Evolutionary conservation across 1,284 basidiomycete genomes (phyloP).

Genomic region (Megacollybia platyphylla): DNA sequence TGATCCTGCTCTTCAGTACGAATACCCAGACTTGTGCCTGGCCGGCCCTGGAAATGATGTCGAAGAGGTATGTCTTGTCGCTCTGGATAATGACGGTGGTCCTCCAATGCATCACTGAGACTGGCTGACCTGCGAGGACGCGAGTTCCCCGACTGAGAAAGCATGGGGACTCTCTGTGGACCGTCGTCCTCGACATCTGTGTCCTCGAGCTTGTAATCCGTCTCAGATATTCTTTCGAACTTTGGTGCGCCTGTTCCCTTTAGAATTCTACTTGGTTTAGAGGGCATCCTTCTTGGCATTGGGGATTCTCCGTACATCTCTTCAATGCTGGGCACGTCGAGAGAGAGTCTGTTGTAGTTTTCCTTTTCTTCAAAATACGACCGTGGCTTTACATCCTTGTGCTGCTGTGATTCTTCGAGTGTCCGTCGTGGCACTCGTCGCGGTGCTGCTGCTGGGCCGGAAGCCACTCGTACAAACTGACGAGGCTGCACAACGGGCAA

Average conservation of each 20-base stretch:
- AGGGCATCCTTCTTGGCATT: slow-evolving; percentile 7
- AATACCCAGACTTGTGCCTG: slow-evolving; percentile 39
- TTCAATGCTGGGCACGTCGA: slow-evolving; percentile 9
- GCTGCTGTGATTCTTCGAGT: slow-evolving; percentile 8
- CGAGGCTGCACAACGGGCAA: slow-evolving; percentile 23
- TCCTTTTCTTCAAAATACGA: slow-evolving; percentile 29
- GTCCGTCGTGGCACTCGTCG: slow-evolving; percentile 17
- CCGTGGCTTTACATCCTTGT: slow-evolving; percentile 18
- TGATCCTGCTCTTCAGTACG: slow-evolving; percentile 3
- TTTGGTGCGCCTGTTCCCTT: neutral
- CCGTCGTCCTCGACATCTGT: neutral
- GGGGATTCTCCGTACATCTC: slow-evolving; percentile 13
- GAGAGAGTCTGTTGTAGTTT: slow-evolving; percentile 22
- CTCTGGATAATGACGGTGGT: slow-evolving; percentile 11
- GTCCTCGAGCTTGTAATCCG: neutral
- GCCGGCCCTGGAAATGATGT: slow-evolving; percentile 22
- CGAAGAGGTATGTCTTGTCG: slow-evolving; percentile 7
- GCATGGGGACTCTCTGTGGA: neutral
- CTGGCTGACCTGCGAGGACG: slow-evolving; percentile 58
- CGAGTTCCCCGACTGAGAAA: slow-evolving; percentile 19
- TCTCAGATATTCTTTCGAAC: neutral
- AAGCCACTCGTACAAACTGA: slow-evolving; percentile 50
- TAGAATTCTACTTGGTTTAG: neutral
- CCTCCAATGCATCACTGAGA: slow-evolving; percentile 46
- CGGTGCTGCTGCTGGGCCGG: slow-evolving; percentile 31